Base-by-base conservation (phyloP, 805 yeast genomes). In the Diddensiella santjacobensis region DNA sequence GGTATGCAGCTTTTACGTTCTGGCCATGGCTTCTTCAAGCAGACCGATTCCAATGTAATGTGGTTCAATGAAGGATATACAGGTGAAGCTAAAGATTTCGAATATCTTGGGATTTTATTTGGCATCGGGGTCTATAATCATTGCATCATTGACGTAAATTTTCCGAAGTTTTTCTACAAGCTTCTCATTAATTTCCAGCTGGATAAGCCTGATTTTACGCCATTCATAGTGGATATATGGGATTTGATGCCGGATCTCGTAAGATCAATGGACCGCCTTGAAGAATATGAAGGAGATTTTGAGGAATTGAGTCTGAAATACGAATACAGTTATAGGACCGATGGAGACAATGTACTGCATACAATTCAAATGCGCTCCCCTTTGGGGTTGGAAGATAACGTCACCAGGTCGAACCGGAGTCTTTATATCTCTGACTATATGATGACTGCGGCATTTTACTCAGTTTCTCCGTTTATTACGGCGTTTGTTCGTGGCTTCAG, bases 111-210 rank as follows among this genome's bases (percentile, higher is more conserved):
- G 3, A 42, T 58, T n/a, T 37, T 58, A 3, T 49, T 62, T 15
- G 67, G 62, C 8, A 39, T 63, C 40, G 67, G 64, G 3, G 44
- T 60, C 11, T 58, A 59, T 46, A 63, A 62, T 45, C 62, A 65
- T 10, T 61, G 66, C 43, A 49, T 54, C 5, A 47, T 63, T 17
- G 54, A 53, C n/a, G 52, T 59, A 2, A 33, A 52, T 26, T 57
- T 63, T 38, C 65, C 66, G 4, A 30, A 24, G n/a, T 26, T 52
- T 42, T 42, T 63, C 44, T 63, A 62, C 41, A 42, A 42, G 47
- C 18, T 45, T 8, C 48, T 51, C 23, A 40, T 23, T 19, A 40
- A 40, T 15, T 15, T 33, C 17, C 5, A 4, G n/a, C 11, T 13
- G 31, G 11, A 8, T 8, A 26, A 26, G 8, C 11, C 8, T 13